Base-by-base conservation (phyloP, 352 stramenopile genomes). In the Phytophthora nicotianae region DNA sequence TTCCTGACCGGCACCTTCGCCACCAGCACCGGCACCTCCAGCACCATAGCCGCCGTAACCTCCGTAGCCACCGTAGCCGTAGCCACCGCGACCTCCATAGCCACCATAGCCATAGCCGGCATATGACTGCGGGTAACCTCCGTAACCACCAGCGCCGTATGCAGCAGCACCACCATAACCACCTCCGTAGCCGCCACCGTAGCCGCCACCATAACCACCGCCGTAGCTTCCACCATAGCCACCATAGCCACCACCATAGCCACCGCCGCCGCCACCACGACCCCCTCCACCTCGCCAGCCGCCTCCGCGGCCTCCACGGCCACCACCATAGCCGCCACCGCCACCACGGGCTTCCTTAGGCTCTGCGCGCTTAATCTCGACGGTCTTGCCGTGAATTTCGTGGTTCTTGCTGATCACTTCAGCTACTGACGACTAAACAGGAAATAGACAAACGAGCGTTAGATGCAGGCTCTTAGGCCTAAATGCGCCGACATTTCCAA, bases 341-440 rank as follows among this genome's bases (percentile, higher is more conserved):
- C 54, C 62, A 19, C 65, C 62, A 24, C 84, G 81, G 20, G 72
- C 71, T 60, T 91, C 86, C 70, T 94, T 94, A 20, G 86, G 86
- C 56, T 94, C 86, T 6, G 86, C 86, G 41, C 87, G 82, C 73
- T 97, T 97, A 68, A 96, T 92, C 57, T 97, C 90, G 6, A 98
- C 83, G 9, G 72, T 62, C 77, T 97, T 98, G 65, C 90, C 91
- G 50, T 97, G 89, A 43, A 98, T 84, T 70, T 96, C 88, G 68
- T 98, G 91, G 45, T 60, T 83, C 68, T 91, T 89, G 63, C 83
- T 94, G 41, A 97, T 85, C 48, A 97, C 90, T 58, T 96, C 88
- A 1, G 91, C 87, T 21, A 97, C 88, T 5, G 86, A 89, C 13
- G 87, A 78, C 75, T 90, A 47, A 20, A 56, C 11, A 54, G 60